These are phyloP conservation scores for Wickerhamomyces subpelliculosus DNA, from an alignment of 805 yeast species.

Conservation along the genomic window DNA sequence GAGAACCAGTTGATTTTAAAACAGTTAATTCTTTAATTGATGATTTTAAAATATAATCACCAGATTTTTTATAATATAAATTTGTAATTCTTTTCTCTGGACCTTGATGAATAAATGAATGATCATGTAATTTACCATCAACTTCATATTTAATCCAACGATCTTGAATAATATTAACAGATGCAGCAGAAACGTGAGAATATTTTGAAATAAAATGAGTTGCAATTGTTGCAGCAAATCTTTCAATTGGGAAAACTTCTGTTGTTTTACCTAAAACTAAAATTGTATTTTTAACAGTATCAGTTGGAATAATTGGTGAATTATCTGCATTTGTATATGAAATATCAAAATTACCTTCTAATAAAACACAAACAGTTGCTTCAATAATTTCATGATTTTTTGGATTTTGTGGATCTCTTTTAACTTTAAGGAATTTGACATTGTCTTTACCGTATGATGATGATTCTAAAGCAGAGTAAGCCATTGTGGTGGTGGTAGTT, in stretches of 20 bases:
- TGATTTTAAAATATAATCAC: constrained; percentile 55
- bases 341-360: constrained; percentile 71
- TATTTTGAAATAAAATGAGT: constrained; percentile 76
- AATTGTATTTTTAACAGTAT: constrained; percentile 86
- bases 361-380: constrained; percentile 69
- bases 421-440: constrained; percentile 87
- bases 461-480: constrained; percentile 24
- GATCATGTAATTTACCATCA: constrained; percentile 70
- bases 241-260: constrained; percentile 87
- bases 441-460: constrained; percentile 89
- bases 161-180: constrained; percentile 60
- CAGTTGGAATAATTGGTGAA: constrained; percentile 86
- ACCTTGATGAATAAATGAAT: constrained; percentile 82
- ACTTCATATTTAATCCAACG: constrained; percentile 77
- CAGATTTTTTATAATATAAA: constrained; percentile 42
- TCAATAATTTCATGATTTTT: constrained; percentile 76
- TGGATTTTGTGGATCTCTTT: constrained; percentile 68
- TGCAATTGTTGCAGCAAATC: constrained; percentile 80
- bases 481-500: constrained; percentile 5
- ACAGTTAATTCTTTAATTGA: constrained; percentile 76
- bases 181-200: constrained; percentile 67
- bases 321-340: constrained; percentile 89
- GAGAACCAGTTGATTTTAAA: constrained; percentile 85
- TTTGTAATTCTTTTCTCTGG: constrained; percentile 66
- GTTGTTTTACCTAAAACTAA: constrained; percentile 74